Conservation (phyloP, 148 eudicot species). For the Hydrangea macrophylla region DNA sequence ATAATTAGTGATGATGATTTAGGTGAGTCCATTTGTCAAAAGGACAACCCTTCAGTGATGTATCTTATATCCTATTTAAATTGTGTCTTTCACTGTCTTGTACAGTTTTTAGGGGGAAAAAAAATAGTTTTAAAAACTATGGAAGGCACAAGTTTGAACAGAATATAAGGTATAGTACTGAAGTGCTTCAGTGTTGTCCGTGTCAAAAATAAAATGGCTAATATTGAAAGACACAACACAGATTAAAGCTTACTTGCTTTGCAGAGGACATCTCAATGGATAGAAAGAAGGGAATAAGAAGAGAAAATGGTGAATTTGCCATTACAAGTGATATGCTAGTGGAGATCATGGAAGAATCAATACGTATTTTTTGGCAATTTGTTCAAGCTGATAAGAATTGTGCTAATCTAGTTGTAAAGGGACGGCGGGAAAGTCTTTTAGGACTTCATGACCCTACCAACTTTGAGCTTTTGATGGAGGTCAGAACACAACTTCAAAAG, state of each 20-base stretch:
- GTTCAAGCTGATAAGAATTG: slow-evolving; percentile 63
- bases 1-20: too few relatives aligned
- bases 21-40: too few relatives aligned
- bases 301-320: slow-evolving; percentile 41
- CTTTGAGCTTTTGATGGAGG: slow-evolving; percentile 39
- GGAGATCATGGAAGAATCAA: slow-evolving; percentile 78
- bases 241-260: background rate
- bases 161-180: too few relatives aligned
- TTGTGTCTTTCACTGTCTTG: too few relatives aligned
- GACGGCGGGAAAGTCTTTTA: slow-evolving; percentile 26
- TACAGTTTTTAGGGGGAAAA: too few relatives aligned
- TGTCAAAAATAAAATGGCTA: too few relatives aligned
- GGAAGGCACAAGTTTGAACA: too few relatives aligned
- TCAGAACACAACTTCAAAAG: slow-evolving; percentile 57
- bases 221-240: too few relatives aligned
- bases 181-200: too few relatives aligned
- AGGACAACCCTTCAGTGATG: too few relatives aligned
- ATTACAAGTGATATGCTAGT: slow-evolving; percentile 70
- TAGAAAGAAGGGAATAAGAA: slow-evolving; percentile 44
- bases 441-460: slow-evolving; percentile 57
- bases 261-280: slow-evolving; percentile 66
- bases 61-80: too few relatives aligned
- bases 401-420: slow-evolving; percentile 14
- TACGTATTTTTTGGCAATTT: slow-evolving; percentile 77
- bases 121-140: too few relatives aligned